Base-by-base conservation (phyloP, 176 grass and related monocot genomes). In the Zoysia japonica region DNA sequence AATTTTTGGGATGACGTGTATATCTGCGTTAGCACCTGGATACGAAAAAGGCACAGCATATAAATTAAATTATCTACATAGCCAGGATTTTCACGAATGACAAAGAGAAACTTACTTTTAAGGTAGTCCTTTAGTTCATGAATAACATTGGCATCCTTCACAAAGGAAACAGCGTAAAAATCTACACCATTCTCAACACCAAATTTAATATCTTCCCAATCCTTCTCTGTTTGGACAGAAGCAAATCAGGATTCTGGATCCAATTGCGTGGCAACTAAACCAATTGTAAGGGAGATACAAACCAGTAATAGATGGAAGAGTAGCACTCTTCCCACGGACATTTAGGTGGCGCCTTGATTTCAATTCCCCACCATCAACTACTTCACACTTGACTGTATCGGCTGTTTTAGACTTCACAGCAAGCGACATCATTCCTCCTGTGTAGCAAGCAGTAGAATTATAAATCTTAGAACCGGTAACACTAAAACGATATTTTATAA, bases 181-280 rank as follows among this genome's bases (percentile, higher is more conserved):
- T 98, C 95, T 71, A 98, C 95, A 82, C 91, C 84, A 0, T 92
- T 94, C 59, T 94, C 92, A 73, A 98, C 88, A 3, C 92, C 92
- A 81, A 98, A 98, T 79, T 94, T 98, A 76, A 98, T 98, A 69
- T 98, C 95, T 80, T 94, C 95, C 95, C 95, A 98, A 83, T 98
- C 95, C 77, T 98, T 98, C 47, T 98, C 95, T 94, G 78, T 87
- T 87, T 28, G 48, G 72, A 63, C 69, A 88, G 42, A 71, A 81
- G 36, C n/a, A 88, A 16, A 59, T 81, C 75, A 78, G 61, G n/a
- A 66, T 64, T 54, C 69, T 77, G 46, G 56, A 52, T 44, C 65
- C 75, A 75, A 53, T 67, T 68, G 50, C 45, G 69, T 61, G 61
- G 14, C 57, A 67, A 49, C 50, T 62, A 83, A 74, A 84, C 11